Evolutionary conservation across 805 yeast genomes (phyloP), one percentile per base, ranked within the genome.

Genomic region (Cyberlindnera maritima): DNA sequence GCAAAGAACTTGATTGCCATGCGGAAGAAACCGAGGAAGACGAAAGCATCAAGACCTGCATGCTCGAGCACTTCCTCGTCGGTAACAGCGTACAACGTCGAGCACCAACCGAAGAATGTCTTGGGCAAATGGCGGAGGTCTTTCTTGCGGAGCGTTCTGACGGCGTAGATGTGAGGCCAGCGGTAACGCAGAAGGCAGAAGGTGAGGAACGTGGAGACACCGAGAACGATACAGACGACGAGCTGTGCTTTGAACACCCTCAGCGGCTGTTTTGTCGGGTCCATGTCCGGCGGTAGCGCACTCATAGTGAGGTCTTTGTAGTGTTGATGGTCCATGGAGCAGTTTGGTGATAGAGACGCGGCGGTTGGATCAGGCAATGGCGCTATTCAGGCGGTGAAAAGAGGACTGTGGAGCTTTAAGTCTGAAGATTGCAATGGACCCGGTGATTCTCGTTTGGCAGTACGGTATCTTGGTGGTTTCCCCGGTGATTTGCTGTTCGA

Each of bases 31-130:
- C 92, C 89, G 26, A 92, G 67, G 59, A 87, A 92, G 43, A 94
- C 98, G 67, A 76, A 89, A 0, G 97, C 97, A 68, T 92, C 99
- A 39, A 92, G 68, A 0, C 99, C 99, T 2, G 97, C 96, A 58
- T 84, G 85, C 51, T 89, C 92, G 43, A 94, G 70, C 1, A 94
- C 80, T 50, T 90, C 89, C 11, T 79, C 76, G 55, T 94, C 98
- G 19, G 76, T 72, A n/a, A 92, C 80, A 14, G 65, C 64, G 60
- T 79, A 77, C 10, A 92, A 68, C 0, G 80, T 77, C 1, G 79
- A 72, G n/a, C 91, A 74, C 98, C 98, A 92, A 2, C 92, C 90
- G 58, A 90, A 86, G n/a, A 85, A 64, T 3, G 85, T 74, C 23
- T 62, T 66, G 28, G 54, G 76, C 60, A 52, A 63, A 36, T 23